Base-by-base conservation (phyloP, 2,329 filamentous ascomycete species). In the Pestalotiopsis sp. region DNA sequence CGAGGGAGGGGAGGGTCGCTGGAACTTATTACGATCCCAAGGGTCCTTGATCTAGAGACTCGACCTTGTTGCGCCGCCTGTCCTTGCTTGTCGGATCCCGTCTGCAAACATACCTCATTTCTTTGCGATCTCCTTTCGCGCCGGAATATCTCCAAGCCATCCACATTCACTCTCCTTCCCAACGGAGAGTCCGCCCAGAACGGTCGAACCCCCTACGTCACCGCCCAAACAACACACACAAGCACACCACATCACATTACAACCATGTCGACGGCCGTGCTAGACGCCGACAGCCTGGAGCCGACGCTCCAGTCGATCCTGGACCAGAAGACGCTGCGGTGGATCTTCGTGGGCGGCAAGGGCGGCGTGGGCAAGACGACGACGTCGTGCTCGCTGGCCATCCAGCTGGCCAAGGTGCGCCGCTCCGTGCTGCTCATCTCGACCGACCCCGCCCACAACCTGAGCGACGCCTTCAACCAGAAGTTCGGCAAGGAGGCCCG, bases 401-500 rank as follows among this genome's bases (percentile, higher is more conserved):
- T 99, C 80, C 96, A 99, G 83, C 93, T 99, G 73, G 94, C 96
- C 76, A 94, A 92, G 82, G 94, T 94, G 76, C 94, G 96, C 83
- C 95, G 95, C 83, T 97, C 93, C 71, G 96, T 99, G 70, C 90
- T 99, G 69, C 92, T 99, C 80, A 99, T 99, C 84, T 98, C 95
- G 52, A 99, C 96, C 76, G 96, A 99, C 82, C 96, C 96, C 66
- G 96, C 96, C 66, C 96, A 99, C 88, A 99, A 99, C 84, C 88
- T 99, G 72, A 96, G 93, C 75, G 96, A 99, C 84, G 96, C 96
- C 70, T 99, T 99, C 83, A 94, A 93, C 74, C 95, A 99, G 83
- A 99, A 99, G 84, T 99, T 99, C 78, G 96, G 96, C 85, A 99
- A 99, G 86, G 96, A 99, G 82, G 96, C 96, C 67, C 91, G 94